phyloP scores from a whole-genome alignment of 2,329 filamentous ascomycete genomes.

The Parastagonospora avenae region DNA sequence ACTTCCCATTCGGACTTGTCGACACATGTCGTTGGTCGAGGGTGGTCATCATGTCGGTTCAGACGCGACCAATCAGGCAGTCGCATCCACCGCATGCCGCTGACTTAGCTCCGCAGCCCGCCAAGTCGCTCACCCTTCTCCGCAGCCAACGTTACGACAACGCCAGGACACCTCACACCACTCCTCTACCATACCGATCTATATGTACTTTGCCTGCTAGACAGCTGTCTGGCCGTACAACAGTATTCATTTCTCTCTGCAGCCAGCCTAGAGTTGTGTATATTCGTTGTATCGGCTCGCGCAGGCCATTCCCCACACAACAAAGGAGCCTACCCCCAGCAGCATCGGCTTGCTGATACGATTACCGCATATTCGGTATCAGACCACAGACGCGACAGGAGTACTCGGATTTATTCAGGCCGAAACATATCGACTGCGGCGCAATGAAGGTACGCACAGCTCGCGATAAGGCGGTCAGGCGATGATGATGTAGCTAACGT shows the following conservation, averaged over 20 bases:
- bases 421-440: constrained; percentile 11
- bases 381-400: constrained; percentile 9
- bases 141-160: constrained; percentile 29
- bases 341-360: constrained; percentile 25
- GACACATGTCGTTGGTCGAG: constrained; percentile 37
- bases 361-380: constrained; percentile 5
- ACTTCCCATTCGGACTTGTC: constrained; percentile 29
- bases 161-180: constrained; percentile 30
- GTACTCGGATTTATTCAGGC: not conserved
- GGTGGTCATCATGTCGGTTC: constrained; percentile 9
- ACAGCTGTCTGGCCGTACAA: constrained; percentile 47
- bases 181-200: constrained; percentile 16
- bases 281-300: constrained; percentile 45
- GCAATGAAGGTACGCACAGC: constrained; percentile 46
- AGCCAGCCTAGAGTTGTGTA: constrained; percentile 49
- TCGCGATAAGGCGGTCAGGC: constrained; percentile 19
- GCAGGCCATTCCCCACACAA: constrained; percentile 39
- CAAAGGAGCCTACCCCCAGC: constrained; percentile 35
- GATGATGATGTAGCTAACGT: constrained; percentile 37
- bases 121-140: constrained; percentile 25
- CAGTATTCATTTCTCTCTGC: constrained; percentile 46
- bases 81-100: constrained; percentile 29
- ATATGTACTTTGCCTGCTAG: constrained; percentile 46
- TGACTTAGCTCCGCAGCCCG: constrained; percentile 24
- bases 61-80: constrained; percentile 32